Evolutionary conservation across 1,139 yeast species (phyloP), one percentile per base, ranked within the genome.

Genomic region (Geotrichum siamense): DNA sequence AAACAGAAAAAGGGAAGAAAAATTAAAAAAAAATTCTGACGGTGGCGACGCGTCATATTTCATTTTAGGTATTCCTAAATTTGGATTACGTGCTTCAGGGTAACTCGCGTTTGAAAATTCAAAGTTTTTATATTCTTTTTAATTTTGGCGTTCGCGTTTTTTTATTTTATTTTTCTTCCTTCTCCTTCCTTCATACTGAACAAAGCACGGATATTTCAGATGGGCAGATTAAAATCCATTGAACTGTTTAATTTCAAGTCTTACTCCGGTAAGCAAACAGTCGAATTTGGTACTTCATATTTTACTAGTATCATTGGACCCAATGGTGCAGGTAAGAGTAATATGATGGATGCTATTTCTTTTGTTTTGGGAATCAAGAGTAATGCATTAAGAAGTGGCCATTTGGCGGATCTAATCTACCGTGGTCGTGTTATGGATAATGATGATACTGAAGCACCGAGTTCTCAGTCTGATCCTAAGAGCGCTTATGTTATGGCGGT

Each of bases 291-390:
- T 1, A 70, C 78, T 5, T 76, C 94, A 1, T 74, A 74, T 51
- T 91, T 93, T 66, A 85, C 95, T 1, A 82, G 94, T 38, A 85
- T 91, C 50, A 84, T 93, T 48, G 99, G 99, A 1, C 97, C 98
- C 13, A 93, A 93, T 71, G 98, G 98, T 15, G 83, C 96, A 1
- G 99, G 99, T 12, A 91, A 91, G 67, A 84, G 95, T 39, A 91
- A 91, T 58, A 82, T 89, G 89, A 89, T 89, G 97, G 97, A 89
- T 62, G 97, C 97, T 37, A 87, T 89, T 15, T 86, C 96, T 2
- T 91, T 91, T 60, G 98, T 91, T 12, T 71, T 93, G 28, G 99
- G 99, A 17, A 79, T 91, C 41, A 71, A 82, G 55, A 77, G 93
- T 15, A 68, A 73, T 26, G 91, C 84, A 49, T 68, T 93, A 50